Evolutionary conservation across 2,329 filamentous ascomycete genomes (phyloP).

Genomic region (Bisporella sp.): DNA sequence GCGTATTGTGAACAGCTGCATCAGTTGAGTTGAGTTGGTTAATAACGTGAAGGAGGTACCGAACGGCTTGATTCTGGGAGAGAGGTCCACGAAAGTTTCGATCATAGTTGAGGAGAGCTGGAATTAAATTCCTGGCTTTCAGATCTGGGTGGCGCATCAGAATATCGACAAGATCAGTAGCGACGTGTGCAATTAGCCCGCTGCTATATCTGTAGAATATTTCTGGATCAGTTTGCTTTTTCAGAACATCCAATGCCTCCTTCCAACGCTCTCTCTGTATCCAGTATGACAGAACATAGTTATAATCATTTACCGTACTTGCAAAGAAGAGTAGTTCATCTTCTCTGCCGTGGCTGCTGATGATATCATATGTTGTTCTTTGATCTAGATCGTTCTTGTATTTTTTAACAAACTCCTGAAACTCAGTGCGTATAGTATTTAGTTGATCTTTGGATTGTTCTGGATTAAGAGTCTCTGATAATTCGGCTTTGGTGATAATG

Average conservation of each 20-base stretch:
- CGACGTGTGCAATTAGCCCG: conserved; percentile 86
- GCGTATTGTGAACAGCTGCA: conserved; percentile 90
- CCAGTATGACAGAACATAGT: conserved; percentile 96
- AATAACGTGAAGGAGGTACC: conserved; percentile 90
- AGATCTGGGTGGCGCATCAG: conserved; percentile 86
- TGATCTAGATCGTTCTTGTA: conserved; percentile 84
- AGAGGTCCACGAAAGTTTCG: conserved; percentile 63
- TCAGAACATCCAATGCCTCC: conserved; percentile 80
- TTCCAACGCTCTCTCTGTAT: conserved; percentile 89
- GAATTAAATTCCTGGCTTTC: conserved; percentile 81
- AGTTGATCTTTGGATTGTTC: conserved; percentile 68
- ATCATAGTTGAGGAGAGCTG: conserved; percentile 90
- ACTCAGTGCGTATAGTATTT: conserved; percentile 65
- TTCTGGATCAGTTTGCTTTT: conserved; percentile 85
- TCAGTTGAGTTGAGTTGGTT: conserved; percentile 75
- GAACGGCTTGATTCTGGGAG: conserved; percentile 78
- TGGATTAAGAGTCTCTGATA: conserved; percentile 64
- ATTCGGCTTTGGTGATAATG: conserved; percentile 80
- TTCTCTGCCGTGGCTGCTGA: conserved; percentile 91
- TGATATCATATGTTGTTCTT: conserved; percentile 91
- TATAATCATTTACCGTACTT: conserved; percentile 80
- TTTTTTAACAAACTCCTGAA: conserved; percentile 77
- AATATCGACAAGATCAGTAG: conserved; percentile 85
- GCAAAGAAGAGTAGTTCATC: conserved; percentile 90
- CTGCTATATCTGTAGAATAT: conserved; percentile 96